Conservation (phyloP, 2,329 filamentous ascomycete genomes). For the Basipetospora chlamydospora region DNA sequence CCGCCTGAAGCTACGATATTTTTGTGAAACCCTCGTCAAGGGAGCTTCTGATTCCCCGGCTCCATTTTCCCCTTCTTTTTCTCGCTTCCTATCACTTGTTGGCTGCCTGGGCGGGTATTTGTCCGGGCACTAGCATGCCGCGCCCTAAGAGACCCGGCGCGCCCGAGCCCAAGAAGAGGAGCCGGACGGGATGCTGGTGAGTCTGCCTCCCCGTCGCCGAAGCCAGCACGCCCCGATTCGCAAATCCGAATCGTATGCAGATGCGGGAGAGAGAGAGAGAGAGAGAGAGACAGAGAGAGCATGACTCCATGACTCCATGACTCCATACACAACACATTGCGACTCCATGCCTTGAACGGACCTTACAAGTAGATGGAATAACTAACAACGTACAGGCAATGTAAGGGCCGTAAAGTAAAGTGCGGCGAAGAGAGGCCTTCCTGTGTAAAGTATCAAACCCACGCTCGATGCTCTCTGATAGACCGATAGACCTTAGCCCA, state of each 20-base stretch:
- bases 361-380: too few relatives aligned
- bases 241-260: too few relatives aligned
- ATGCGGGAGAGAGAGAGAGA: not conserved
- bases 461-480: conserved; percentile 6
- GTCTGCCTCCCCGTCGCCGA: conserved; percentile 8
- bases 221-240: not conserved
- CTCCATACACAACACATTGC: too few relatives aligned
- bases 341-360: too few relatives aligned
- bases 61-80: too few relatives aligned
- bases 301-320: not conserved
- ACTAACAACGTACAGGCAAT: conserved; percentile 44
- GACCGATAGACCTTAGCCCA: not conserved
- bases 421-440: conserved; percentile 65
- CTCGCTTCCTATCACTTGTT: too few relatives aligned
- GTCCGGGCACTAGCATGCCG: conserved; percentile 19
- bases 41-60: too few relatives aligned
- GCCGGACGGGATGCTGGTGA: conserved; percentile 31
- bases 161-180: conserved; percentile 28
- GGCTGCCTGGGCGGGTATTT: conserved; percentile 1
- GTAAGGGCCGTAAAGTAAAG: conserved; percentile 59
- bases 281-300: not conserved
- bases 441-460: conserved; percentile 54
- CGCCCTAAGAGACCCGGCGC: conserved; percentile 27
- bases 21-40: too few relatives aligned
- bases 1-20: too few relatives aligned